Evolutionary conservation across 805 yeast genomes (phyloP).

Genomic region (Osmozyma mogii): DNA sequence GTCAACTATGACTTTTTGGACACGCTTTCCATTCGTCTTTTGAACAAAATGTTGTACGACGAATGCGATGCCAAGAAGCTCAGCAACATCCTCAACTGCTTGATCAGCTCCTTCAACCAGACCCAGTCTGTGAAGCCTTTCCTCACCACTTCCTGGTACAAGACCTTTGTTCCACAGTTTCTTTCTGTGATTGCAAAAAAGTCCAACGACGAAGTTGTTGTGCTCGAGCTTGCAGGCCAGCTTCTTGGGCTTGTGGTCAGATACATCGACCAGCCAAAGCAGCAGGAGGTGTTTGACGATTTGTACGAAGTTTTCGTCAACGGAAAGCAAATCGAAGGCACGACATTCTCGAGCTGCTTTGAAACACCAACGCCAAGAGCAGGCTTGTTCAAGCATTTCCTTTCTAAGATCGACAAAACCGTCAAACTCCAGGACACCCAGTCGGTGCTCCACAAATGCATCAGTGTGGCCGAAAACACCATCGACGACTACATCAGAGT

Average conservation of each 20-base stretch:
- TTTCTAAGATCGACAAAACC: constrained; percentile 46
- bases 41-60: constrained; percentile 29
- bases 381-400: constrained; percentile 30
- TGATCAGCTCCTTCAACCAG: constrained; percentile 16
- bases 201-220: constrained; percentile 11
- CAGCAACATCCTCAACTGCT: constrained; percentile 11
- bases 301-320: constrained; percentile 29
- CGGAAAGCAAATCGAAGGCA: constrained; percentile 8
- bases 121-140: constrained; percentile 25
- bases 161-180: constrained; percentile 35
- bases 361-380: constrained; percentile 25
- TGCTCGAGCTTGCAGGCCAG: constrained; percentile 33
- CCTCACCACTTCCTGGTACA: constrained; percentile 35
- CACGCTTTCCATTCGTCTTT: constrained; percentile 34
- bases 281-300: constrained; percentile 38
- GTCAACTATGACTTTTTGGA: constrained; percentile 38
- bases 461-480: constrained; percentile 2
- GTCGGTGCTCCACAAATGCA: not conserved
- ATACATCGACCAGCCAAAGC: constrained; percentile 32
- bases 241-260: constrained; percentile 35
- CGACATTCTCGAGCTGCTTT: constrained; percentile 13
- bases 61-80: constrained; percentile 5
- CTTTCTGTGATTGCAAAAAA: constrained; percentile 12
- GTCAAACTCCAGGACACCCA: constrained; percentile 6
- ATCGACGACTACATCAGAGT: constrained; percentile 31